Evolutionary conservation across 495 filamentous ascomycete genomes (phyloP), one percentile per base, ranked within the genome.

Genomic region (Clohesyomyces aquaticus): DNA sequence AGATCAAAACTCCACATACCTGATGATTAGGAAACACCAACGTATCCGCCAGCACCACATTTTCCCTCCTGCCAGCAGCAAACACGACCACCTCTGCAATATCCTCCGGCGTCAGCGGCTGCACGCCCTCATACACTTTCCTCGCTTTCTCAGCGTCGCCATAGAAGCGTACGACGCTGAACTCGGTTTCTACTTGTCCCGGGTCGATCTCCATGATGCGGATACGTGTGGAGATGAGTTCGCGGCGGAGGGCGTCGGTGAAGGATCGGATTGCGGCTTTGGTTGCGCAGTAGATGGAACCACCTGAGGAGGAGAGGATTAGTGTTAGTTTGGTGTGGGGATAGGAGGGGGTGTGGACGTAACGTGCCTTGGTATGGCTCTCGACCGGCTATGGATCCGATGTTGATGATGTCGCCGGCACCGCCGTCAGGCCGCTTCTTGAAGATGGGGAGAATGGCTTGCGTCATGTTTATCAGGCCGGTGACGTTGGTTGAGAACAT

Each of bases 111-210:
- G 91, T 96, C 62, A 98, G 78, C n/a, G 94, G 94, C 50, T 97
- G 93, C 64, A 84, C 87, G 48, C 88, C 89, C 57, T 87, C 85
- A 77, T 98, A 98, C 62, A 97, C 91, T 23, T 91, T 89, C 80
- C 96, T 89, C n/a, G 94, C 94, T 81, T 96, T 97, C 25, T 80
- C 71, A 80, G 95, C 93, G 74, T 98, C 94, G 11, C 94, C 94
- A 61, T 91, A 85, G 73, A 94, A 98, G 47, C 94, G 84, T 45
- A 98, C 93, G 38, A 98, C 80, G 1, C 90, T 95, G 77, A 98
- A 98, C 76, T 98, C 93, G 85, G 94, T 98, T 82, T 98, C 93
- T 49, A 98, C 94, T 77, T 97, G 94, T 42, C 94, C 94, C 6
- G 94, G 94, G 71, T 97, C 94, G 62, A 98, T 81, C 78, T 94